Conservation (phyloP, 1,139 yeast genomes). For the Taphrina deformans region DNA sequence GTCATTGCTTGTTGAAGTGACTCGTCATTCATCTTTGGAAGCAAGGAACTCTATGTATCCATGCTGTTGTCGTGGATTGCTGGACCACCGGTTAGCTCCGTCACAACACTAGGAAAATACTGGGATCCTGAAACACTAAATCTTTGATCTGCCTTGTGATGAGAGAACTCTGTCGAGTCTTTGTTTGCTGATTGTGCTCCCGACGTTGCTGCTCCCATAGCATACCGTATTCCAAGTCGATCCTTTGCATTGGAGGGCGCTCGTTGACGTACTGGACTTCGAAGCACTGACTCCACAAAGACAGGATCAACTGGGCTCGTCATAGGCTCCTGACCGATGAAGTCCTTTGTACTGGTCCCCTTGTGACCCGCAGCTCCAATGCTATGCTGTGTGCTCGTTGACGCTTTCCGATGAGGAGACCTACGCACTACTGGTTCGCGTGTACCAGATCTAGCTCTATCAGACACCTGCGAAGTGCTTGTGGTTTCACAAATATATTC, state of each 20-base stretch:
- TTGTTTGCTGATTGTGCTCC: not conserved
- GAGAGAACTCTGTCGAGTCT: not conserved
- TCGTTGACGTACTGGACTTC: not conserved
- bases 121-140: not conserved
- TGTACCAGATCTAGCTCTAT: not conserved
- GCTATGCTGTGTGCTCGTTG: not conserved
- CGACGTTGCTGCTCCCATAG: not conserved
- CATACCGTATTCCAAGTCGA: not conserved
- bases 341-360: not conserved
- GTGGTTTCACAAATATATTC: not conserved
- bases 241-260: not conserved
- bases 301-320: not conserved
- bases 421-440: not conserved
- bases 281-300: not conserved
- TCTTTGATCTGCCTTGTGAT: not conserved
- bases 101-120: not conserved
- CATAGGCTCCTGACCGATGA: not conserved
- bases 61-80: not conserved
- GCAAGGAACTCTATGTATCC: no score
- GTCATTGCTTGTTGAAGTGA: no score
- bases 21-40: no score
- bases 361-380: not conserved
- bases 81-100: not conserved
- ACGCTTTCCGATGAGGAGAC: not conserved
- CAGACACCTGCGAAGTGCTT: not conserved